Evolutionary conservation across 805 yeast genomes (phyloP), one percentile per base, ranked within the genome.

Genomic region (Lipomyces sp.): DNA sequence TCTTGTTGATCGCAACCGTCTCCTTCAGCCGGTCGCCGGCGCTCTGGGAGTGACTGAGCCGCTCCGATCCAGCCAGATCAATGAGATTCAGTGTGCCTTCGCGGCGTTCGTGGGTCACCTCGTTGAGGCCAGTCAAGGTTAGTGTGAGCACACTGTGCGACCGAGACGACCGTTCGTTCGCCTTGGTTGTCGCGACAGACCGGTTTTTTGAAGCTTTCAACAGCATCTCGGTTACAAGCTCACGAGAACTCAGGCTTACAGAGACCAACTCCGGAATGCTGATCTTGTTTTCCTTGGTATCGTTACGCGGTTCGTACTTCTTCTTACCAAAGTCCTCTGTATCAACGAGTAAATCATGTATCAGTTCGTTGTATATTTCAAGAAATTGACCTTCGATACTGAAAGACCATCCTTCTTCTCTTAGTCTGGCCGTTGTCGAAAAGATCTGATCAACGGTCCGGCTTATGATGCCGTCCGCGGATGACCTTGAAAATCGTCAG

Each of bases 41-140:
- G 0, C 81, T 95, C 61, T 82, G 85, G 0, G 96, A 85, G 16
- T 78, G 75, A 8, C 82, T 67, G 14, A 90, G 72, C 50, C 98
- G 74, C 70, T 91, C 98, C 0, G 96, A 87, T 1, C 98, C 98
- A 0, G 98, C 98, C 48, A 91, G 72, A 68, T 91, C 98, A 43
- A 93, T 81, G 47, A 91, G 70, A 63, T 91, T 90, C 50, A 91
- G 70, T 1, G 78, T 74, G 10, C 96, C 93, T 14, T 69, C 61
- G 1, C 76, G 66, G 1, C 56, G 52, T 26, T 78, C 78, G 0
- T 79, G 78, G 0, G 84, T 79, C 8, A 62, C 61, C 1, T 56
- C 18, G 61, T 86, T 80, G 2, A 42, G 45, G 0, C 96, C 95
- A 1, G 64, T 49, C 13, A 91, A 69, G 16, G 74, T 69, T 2